Base-by-base conservation (phyloP, 2,329 filamentous ascomycete genomes). In the Aulographum hederae region DNA sequence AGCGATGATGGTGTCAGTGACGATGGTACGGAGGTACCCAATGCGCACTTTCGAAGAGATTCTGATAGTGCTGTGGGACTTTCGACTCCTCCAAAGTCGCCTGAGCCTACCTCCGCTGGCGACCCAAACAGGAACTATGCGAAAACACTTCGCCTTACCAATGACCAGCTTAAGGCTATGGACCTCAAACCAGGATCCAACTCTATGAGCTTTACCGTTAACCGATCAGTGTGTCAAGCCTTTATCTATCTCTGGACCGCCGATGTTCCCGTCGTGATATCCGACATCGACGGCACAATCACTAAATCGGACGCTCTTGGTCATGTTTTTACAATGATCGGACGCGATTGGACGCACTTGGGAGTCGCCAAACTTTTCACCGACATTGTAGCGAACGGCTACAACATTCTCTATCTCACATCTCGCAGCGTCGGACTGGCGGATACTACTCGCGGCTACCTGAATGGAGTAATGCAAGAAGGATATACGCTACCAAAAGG, bases 321-420 rank as follows among this genome's bases (percentile, higher is more conserved):
- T 11, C 89, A 98, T 47, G 81, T 98, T 27, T 57, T 95, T 33
- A 95, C 86, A 59, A 89, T 89, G 72, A 86, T 98, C 41, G 89
- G 89, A 26, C 76, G 89, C 30, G 89, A 98, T 54, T 98, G 89
- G 89, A 98, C 89, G 3, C 89, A 98, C 51, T 69, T 84, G 12
- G 89, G 89, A 23, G 86, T 98, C 16, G 91, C 89, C 15, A 98
- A 98, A 57, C 66, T 98, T 6, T 98, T 95, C 56, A 89, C 79
- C 30, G 91, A 98, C 43, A 98, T 98, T 42, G 73, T 75, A 1
- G 74, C 78, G 44, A 98, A 98, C 46, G 89, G 89, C 5, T 98
- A 95, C 63, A 95, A 98, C 52, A 91, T 98, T 48, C 84, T 98
- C 69, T 98, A 98, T 50, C 67, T 98, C 28, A 98, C 89, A 0